phyloP scores from a whole-genome alignment of 2,329 filamentous ascomycete genomes.

The Coniochaeta sp. region DNA sequence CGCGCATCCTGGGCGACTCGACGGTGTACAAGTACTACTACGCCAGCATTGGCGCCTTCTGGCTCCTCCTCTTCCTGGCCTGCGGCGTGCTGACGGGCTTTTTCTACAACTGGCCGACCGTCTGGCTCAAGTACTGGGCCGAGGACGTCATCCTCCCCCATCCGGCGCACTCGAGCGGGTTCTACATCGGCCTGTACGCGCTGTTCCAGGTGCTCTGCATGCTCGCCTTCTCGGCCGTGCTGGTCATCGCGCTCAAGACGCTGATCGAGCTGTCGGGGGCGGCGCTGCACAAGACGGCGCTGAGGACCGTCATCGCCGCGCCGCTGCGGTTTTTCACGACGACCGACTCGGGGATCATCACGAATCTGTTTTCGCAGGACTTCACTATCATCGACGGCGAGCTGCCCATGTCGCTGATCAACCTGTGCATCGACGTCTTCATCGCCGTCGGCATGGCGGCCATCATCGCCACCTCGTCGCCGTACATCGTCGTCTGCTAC shows the following conservation, averaged over 20 bases:
- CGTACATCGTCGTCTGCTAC: constrained; percentile 31
- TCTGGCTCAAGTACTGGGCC: constrained; percentile 24
- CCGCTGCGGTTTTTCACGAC: constrained; percentile 26
- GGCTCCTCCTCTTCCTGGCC: constrained; percentile 8
- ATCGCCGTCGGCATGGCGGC: constrained; percentile 17
- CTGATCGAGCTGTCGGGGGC: constrained; percentile 16
- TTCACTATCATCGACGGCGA: constrained; percentile 31
- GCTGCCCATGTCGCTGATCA: constrained; percentile 24
- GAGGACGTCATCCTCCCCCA: constrained; percentile 8
- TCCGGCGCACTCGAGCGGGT: constrained; percentile 14
- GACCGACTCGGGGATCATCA: constrained; percentile 26
- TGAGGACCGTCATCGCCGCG: constrained; percentile 24
- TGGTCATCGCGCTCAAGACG: constrained; percentile 12
- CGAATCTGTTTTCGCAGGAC: constrained; percentile 35
- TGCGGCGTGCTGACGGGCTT: constrained; percentile 13
- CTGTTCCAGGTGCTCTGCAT: constrained; percentile 15
- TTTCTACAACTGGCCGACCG: constrained; percentile 16
- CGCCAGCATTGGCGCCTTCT: constrained; percentile 9
- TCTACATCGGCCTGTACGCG: constrained; percentile 22
- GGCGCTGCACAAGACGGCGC: constrained; percentile 19
- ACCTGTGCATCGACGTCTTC: constrained; percentile 15
- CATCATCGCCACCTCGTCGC: constrained; percentile 20
- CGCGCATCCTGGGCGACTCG: constrained; percentile 12
- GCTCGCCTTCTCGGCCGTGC: constrained; percentile 12
- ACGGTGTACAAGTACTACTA: constrained; percentile 18